Evolutionary conservation across 2,329 filamentous ascomycete genomes (phyloP).

Genomic region (Ophiosphaerella narmari): DNA sequence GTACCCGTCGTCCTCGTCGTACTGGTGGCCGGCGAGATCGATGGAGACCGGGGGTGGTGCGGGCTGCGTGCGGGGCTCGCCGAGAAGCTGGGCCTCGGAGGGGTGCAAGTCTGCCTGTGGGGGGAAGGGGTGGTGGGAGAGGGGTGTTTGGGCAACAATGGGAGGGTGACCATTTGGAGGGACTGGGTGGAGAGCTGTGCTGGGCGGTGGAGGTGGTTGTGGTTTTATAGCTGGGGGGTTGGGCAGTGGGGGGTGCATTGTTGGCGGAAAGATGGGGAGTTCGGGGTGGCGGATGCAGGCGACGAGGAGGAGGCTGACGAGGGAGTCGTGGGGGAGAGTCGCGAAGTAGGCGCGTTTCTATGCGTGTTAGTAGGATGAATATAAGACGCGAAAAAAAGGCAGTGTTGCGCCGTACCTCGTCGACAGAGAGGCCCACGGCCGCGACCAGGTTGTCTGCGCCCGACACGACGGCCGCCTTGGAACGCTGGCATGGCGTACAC

Average conservation of each 20-base stretch:
- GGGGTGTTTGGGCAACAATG: constrained; percentile 22
- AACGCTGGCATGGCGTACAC: constrained; percentile 63
- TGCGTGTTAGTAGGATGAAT: constrained; percentile 6
- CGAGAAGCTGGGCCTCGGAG: constrained; percentile 40
- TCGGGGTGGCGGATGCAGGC: constrained; percentile 66
- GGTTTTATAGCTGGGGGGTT: constrained; percentile 14
- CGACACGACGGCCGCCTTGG: constrained; percentile 35
- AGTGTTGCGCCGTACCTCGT: constrained; percentile 44
- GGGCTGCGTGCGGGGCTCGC: constrained; percentile 27
- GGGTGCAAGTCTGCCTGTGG: constrained; percentile 32
- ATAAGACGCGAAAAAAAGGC: not conserved
- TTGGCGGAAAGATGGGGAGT: constrained; percentile 66
- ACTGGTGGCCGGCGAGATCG: constrained; percentile 27
- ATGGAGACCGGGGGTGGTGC: constrained; percentile 20
- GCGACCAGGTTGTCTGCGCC: constrained; percentile 46
- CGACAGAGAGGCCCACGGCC: constrained; percentile 46
- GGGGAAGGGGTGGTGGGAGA: constrained; percentile 26
- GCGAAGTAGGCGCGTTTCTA: constrained; percentile 68
- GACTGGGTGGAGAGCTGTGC: constrained; percentile 11
- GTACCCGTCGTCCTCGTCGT: constrained; percentile 58
- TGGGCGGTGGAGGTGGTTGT: constrained; percentile 14
- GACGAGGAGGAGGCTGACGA: constrained; percentile 69
- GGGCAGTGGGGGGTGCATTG: constrained; percentile 31
- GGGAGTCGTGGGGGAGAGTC: constrained; percentile 62
- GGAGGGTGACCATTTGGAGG: constrained; percentile 39